phyloP scores from a whole-genome alignment of 2,329 filamentous ascomycete genomes.

The Clonostachys rhizophaga region DNA sequence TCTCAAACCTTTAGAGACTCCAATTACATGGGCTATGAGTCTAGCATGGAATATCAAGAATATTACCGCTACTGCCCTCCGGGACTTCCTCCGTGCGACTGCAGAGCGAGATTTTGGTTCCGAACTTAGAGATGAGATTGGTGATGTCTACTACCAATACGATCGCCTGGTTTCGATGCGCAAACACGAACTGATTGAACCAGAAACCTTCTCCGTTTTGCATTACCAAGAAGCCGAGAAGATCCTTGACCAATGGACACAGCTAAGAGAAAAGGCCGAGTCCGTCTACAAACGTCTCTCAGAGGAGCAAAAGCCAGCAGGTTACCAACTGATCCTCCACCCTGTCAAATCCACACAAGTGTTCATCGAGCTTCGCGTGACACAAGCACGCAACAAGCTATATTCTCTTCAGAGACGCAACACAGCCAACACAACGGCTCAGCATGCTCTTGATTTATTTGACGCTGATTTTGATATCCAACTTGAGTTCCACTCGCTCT shows the following conservation, averaged over 20 bases:
- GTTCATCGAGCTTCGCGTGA: slow-evolving; percentile 42
- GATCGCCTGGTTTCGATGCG: slow-evolving; percentile 41
- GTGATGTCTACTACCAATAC: slow-evolving; percentile 46
- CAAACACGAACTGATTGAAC: slow-evolving; percentile 56
- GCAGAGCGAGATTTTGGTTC: slow-evolving; percentile 46
- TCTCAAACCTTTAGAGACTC: slow-evolving; percentile 52
- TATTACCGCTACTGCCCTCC: slow-evolving; percentile 29
- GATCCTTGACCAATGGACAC: slow-evolving; percentile 47
- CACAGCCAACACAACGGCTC: slow-evolving; percentile 43
- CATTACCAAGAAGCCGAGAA: slow-evolving; percentile 57
- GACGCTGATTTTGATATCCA: slow-evolving; percentile 43
- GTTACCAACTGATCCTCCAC: slow-evolving; percentile 58
- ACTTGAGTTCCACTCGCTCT: slow-evolving; percentile 42
- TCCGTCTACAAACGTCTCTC: slow-evolving; percentile 36
- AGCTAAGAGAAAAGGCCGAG: slow-evolving; percentile 36
- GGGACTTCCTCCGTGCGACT: slow-evolving; percentile 37
- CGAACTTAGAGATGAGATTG: slow-evolving; percentile 37
- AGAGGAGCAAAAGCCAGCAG: slow-evolving; percentile 39
- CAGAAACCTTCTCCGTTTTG: slow-evolving; percentile 49
- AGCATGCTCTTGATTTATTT: slow-evolving; percentile 41
- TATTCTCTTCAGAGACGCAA: slow-evolving; percentile 53
- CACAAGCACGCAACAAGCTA: slow-evolving; percentile 42
- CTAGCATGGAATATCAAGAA: slow-evolving; percentile 50
- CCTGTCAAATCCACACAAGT: slow-evolving; percentile 54
- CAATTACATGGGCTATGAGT: slow-evolving; percentile 49